Conservation (phyloP, 176 grass and related monocot genomes). For the Triticum timopheevii region DNA sequence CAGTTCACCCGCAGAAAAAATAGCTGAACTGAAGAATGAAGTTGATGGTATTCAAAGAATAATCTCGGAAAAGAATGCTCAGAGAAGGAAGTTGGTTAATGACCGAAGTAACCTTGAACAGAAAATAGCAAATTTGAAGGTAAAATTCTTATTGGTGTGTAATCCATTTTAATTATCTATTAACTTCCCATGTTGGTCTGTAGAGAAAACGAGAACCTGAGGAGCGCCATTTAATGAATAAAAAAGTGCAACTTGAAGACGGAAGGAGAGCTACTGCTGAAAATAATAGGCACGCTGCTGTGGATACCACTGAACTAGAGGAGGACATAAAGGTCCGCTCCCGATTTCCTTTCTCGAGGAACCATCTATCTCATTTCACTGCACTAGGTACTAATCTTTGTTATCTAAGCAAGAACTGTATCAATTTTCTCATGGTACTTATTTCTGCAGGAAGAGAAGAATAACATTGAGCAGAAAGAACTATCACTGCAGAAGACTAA, state of each 20-base stretch:
- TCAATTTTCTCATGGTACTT: constrained; percentile 8
- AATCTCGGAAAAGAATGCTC: constrained; percentile 32
- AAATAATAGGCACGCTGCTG: constrained; percentile 35
- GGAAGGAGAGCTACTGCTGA: constrained; percentile 56
- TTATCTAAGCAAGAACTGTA: constrained; percentile 24
- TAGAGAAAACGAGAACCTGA: constrained; percentile 59
- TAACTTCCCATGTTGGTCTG: constrained; percentile 10
- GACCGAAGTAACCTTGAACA: constrained; percentile 24
- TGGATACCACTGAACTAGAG: constrained; percentile 64
- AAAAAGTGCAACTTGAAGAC: constrained; percentile 54
- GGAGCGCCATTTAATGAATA: constrained; percentile 45
- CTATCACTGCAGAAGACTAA: constrained; percentile 57
- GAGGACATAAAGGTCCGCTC: constrained; percentile 71
- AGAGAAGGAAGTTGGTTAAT: constrained; percentile 31
- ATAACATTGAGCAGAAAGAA: constrained; percentile 54
- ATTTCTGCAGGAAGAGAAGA: constrained; percentile 56
- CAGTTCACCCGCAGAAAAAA: constrained; percentile 62
- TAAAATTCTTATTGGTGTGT: constrained; percentile 29
- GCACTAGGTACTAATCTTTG: background rate
- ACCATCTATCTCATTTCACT: constrained; percentile 24
- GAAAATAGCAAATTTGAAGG: constrained; percentile 57
- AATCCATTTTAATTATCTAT: background rate
- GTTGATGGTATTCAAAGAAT: constrained; percentile 40
- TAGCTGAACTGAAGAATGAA: constrained; percentile 54
- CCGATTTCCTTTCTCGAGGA: constrained; percentile 10